Percentiles rank a stretch among this genome's conserved stretches.
phyloP scores from a whole-genome alignment of 169 alveolate species.

The Theileria annulata region DNA sequence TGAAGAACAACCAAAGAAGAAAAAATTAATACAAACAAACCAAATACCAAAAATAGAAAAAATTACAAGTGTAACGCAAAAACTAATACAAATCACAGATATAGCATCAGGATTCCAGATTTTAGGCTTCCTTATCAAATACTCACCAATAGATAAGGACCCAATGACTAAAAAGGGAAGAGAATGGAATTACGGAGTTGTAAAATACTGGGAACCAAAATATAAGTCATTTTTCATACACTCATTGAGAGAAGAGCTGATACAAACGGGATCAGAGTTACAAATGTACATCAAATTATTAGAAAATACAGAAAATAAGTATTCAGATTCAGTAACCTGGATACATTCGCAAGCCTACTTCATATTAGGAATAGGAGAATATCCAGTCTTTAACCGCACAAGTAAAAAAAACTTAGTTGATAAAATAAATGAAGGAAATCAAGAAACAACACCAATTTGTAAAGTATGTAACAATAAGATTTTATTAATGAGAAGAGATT shows the following conservation, averaged over 20 bases:
- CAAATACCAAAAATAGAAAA: constrained; percentile 5
- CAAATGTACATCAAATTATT: background rate
- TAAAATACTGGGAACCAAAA: constrained; percentile 58
- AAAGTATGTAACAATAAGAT: constrained; percentile 17
- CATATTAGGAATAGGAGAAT: background rate
- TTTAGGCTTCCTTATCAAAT: constrained; percentile 28
- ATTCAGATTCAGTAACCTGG: constrained; percentile 12
- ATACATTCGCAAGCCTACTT: constrained; percentile 12
- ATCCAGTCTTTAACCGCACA: constrained; percentile 11
- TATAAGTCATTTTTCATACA: constrained; percentile 41
- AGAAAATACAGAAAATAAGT: background rate
- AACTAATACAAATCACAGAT: constrained; percentile 3
- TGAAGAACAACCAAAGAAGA: background rate
- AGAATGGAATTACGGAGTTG: constrained; percentile 28
- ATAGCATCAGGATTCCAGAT: constrained; percentile 14
- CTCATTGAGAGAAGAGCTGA: constrained; percentile 15
- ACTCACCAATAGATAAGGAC: constrained; percentile 8
- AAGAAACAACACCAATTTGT: background rate
- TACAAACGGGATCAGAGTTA: background rate
- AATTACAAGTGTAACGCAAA: constrained; percentile 6
- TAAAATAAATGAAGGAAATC: background rate
- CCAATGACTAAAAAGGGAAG: background rate
- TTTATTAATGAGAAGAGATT: constrained; percentile 7
- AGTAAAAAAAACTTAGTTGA: too few relatives aligned
- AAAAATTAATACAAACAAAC: background rate